These are phyloP conservation scores for Chlorella sp. DNA, from an alignment of 139 green algal species.

Conservation along the genomic window DNA sequence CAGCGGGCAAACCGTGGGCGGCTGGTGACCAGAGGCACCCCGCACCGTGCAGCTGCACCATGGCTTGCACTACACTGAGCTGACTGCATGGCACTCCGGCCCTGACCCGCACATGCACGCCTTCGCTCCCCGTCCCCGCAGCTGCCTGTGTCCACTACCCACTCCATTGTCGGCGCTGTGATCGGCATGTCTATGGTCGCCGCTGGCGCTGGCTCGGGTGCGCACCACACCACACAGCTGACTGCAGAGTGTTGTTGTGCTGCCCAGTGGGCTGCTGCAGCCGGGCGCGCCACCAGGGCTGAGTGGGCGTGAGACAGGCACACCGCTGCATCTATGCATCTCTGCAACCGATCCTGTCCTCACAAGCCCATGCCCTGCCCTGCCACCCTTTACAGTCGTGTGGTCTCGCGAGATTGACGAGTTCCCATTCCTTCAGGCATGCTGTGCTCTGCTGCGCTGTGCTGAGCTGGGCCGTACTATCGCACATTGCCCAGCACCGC, in stretches of 20 bases:
- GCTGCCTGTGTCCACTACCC: conserved; percentile 57
- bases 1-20: no score
- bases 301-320: no score
- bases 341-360: no score
- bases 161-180: conserved; percentile 51
- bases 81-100: not conserved
- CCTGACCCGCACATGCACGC: not conserved
- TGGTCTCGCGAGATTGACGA: conserved; percentile 20
- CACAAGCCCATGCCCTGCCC: not conserved
- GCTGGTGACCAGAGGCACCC: not conserved
- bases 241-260: no score
- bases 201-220: conserved; percentile 13
- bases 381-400: not conserved
- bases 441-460: no score
- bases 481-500: no score
- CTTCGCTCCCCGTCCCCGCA: conserved; percentile 31
- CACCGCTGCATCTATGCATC: no score
- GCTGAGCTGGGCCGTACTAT: no score
- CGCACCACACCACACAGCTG: not conserved
- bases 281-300: no score
- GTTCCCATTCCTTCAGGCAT: conserved; percentile 49
- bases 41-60: not conserved
- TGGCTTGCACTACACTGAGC: no score
- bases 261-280: no score
- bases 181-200: conserved; percentile 41